A percentile compares a stretch with the other conserved stretches of the same genome.
phyloP scores from a whole-genome alignment of 1,284 basidiomycete species.

The Cryptococcus jaspeensis region DNA sequence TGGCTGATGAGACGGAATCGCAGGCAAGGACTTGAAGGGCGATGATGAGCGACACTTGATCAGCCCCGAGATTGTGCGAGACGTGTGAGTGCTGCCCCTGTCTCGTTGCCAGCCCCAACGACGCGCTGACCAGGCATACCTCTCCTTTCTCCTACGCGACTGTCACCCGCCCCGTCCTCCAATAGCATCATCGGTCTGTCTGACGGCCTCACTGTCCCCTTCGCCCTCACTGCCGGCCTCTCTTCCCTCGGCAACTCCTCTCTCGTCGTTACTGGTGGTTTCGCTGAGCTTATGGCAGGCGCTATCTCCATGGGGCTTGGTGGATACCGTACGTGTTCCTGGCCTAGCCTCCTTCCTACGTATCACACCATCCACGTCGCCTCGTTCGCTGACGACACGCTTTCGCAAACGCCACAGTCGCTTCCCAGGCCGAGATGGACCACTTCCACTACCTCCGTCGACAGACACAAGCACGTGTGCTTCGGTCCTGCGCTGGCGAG shows the following conservation, averaged over 20 bases:
- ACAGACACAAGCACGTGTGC: slow-evolving; percentile 75
- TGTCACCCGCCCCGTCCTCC: background rate
- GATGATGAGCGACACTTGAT: slow-evolving; percentile 53
- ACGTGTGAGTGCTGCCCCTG: slow-evolving; percentile 41
- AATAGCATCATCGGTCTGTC: slow-evolving; percentile 88
- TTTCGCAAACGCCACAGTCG: slow-evolving; percentile 55
- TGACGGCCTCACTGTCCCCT: slow-evolving; percentile 93
- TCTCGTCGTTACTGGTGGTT: slow-evolving; percentile 84
- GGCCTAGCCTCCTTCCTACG: background rate
- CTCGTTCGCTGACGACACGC: background rate
- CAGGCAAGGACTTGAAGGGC: slow-evolving; percentile 48
- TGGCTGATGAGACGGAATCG: background rate
- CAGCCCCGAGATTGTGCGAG: slow-evolving; percentile 52
- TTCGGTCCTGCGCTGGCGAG: slow-evolving; percentile 84
- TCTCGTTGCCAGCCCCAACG: background rate
- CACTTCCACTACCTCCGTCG: slow-evolving; percentile 80
- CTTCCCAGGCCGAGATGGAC: slow-evolving; percentile 92
- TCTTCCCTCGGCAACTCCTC: slow-evolving; percentile 84
- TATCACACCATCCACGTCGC: background rate
- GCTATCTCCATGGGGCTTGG: slow-evolving; percentile 95
- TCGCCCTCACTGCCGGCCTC: slow-evolving; percentile 77
- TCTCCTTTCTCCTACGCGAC: background rate
- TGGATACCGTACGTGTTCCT: slow-evolving; percentile 66
- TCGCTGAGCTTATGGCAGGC: slow-evolving; percentile 91
- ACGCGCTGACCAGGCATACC: background rate